These are phyloP conservation scores for Parastagonospora nodorum DNA, from an alignment of 2,329 filamentous ascomycete genomes.

Conservation along the genomic window DNA sequence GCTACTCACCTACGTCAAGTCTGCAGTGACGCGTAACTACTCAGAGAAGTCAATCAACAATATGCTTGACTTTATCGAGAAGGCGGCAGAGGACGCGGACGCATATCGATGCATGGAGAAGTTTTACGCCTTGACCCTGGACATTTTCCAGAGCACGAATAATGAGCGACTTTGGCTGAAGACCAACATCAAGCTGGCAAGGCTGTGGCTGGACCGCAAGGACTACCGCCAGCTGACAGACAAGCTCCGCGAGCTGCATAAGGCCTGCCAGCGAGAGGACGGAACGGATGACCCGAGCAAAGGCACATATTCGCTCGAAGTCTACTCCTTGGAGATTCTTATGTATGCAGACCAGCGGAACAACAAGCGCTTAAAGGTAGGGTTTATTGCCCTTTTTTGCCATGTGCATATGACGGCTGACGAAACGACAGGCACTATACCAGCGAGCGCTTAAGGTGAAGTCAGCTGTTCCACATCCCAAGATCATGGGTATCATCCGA, in stretches of 20 bases:
- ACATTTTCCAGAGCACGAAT: constrained; percentile 96
- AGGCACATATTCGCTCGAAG: constrained; percentile 92
- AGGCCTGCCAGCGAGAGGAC: constrained; percentile 83
- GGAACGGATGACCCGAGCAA: constrained; percentile 91
- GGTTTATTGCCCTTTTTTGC: constrained; percentile 22
- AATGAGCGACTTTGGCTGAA: constrained; percentile 97
- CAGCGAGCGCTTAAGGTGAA: constrained; percentile 88
- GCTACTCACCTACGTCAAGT: constrained; percentile 96
- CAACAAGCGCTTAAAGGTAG: constrained; percentile 89
- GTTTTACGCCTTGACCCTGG: constrained; percentile 91
- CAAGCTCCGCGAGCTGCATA: constrained; percentile 87
- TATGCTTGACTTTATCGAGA: constrained; percentile 97
- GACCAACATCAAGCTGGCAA: constrained; percentile 95
- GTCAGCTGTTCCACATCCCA: constrained; percentile 96
- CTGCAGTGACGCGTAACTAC: constrained; percentile 95
- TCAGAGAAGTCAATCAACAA: constrained; percentile 99
- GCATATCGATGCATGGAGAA: constrained; percentile 85
- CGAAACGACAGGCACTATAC: constrained; percentile 68
- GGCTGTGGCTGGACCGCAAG: constrained; percentile 87
- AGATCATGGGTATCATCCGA: constrained; percentile 98
- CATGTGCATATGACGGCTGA: constrained; percentile 27
- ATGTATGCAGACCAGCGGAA: constrained; percentile 98
- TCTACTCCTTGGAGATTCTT: constrained; percentile 96
- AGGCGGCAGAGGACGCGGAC: constrained; percentile 73
- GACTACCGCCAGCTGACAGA: constrained; percentile 80